Base-by-base conservation (phyloP, 768 basidiomycete species). In the Chalciporus pseudorubinellus region DNA sequence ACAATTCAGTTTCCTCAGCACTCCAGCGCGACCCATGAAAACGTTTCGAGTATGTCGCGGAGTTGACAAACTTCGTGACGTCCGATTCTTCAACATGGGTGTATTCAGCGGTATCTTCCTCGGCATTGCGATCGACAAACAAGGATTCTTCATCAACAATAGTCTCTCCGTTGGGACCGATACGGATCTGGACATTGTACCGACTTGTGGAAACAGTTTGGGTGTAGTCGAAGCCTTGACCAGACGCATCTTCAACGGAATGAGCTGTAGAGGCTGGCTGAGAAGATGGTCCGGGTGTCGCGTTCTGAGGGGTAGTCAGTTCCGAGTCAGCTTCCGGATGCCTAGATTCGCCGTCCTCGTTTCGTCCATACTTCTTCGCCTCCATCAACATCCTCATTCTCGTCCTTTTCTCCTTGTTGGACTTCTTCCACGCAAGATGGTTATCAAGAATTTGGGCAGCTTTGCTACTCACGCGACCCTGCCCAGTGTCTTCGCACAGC, bases 1-100 rank as follows among this genome's bases (percentile, higher is more conserved):
- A 95, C 18, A 85, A 67, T 50, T 93, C 92, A 0, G 93, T 95
- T 68, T 95, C 93, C 53, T 87, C 88, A n/a, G 80, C 80, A 65
- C 83, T 87, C 93, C 94, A 95, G 18, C 92, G 82, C 14, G 86
- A 85, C 10, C 88, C 87, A n/a, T 85, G 80, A 51, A 80, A 82
- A 53, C 87, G 85, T 69, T 84, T 92, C 46, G 86, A 82, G 65
- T 92, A 92, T 1, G 89, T 85, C 20, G 78, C 80, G 18, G 87
- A 89, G 66, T 94, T 95, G 49, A 92, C 81, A 60, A 95, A 94
- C 60, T 89, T 89, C 8, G 84, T 85, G 44, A 83, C 78, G 59
- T 94, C 92, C 0, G 84, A 89, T 66, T 92, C 89, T 46, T 88
- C 83, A 29, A 92, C 76, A 59, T 91, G 89, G 3, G 83, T 85